These are phyloP conservation scores for Citrus reticulata DNA, from an alignment of 345 rosid species.

Conservation along the genomic window DNA sequence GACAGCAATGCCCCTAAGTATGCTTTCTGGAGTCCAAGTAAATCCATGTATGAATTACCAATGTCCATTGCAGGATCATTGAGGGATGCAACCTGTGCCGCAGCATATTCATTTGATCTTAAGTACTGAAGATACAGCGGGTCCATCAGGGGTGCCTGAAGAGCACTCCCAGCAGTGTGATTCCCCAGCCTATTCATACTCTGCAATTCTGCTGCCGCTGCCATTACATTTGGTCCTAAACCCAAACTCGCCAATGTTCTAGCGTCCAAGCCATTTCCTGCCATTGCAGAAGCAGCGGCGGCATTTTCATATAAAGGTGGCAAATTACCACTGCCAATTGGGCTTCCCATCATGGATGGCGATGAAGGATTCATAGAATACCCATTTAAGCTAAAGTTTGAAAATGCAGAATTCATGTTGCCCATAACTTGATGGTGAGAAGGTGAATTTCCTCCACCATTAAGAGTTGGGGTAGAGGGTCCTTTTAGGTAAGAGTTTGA, in stretches of 20 bases:
- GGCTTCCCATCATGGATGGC: slow-evolving; percentile 43
- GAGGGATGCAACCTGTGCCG: slow-evolving; percentile 49
- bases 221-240: slow-evolving; percentile 41
- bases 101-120: slow-evolving; percentile 47
- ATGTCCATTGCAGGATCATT: slow-evolving; percentile 39
- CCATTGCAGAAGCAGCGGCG: slow-evolving; percentile 52
- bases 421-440: slow-evolving; percentile 30
- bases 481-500: slow-evolving; percentile 34
- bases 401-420: slow-evolving; percentile 32
- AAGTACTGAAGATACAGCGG: slow-evolving; percentile 44
- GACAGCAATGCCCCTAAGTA: slow-evolving; percentile 43
- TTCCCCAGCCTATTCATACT: slow-evolving; percentile 37
- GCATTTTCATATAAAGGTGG: slow-evolving; percentile 53
- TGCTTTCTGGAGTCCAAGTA: slow-evolving; percentile 50
- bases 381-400: slow-evolving; percentile 44
- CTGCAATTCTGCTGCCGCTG: slow-evolving; percentile 43
- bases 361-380: slow-evolving; percentile 39
- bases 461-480: slow-evolving; percentile 30
- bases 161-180: slow-evolving; percentile 34
- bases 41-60: slow-evolving; percentile 51
- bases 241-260: slow-evolving; percentile 32
- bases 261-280: slow-evolving; percentile 44
- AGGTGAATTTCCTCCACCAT: slow-evolving; percentile 39
- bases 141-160: slow-evolving; percentile 41
- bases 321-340: slow-evolving; percentile 38